Evolutionary conservation across 805 yeast genomes (phyloP), one percentile per base, ranked within the genome.

Genomic region (Monosporozyma aerobia): DNA sequence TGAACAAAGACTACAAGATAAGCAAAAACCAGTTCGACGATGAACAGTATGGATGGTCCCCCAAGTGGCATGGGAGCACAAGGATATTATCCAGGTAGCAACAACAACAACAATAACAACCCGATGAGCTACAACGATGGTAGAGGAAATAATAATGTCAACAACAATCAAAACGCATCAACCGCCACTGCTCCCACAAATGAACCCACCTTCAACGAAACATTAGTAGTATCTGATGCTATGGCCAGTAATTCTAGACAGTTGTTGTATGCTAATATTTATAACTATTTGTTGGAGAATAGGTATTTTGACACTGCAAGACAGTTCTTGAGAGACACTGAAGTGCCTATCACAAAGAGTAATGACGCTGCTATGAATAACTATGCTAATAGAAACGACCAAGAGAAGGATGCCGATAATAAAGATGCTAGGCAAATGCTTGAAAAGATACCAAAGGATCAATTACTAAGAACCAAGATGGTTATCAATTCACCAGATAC

Each of bases 241-340:
- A 63, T 73, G 59, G 79, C 79, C 0, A 70, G 71, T 55, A 76
- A 76, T 59, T 73, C 79, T 9, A 73, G 75, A 48, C 79, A 78
- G 56, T 66, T 79, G 40, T 63, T 80, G 14, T 68, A 77, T 56
- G 81, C 81, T 0, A 80, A 78, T 57, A 65, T 80, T 8, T 79
- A 78, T 62, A 72, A 77, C 55, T 79, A 80, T 58, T 57, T 80
- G 43, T 62, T 72, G 3, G 72, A 73, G 43, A 77, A 77, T 54
- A 75, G 77, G 11, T 69, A 73, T 52, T 73, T 72, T 55, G 81
- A 77, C 37, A 72, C 81, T 11, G 83, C 85, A 0, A 73, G 69
- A 50, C 62, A 73, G 3, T 67, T 80, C n/a, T 59, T 79, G 9
- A 59, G 62, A 27, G 80, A 77, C 53, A 73, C 77, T 2, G 75